Conservation (phyloP, 345 rosid genomes). For the Heritiera fomes region DNA sequence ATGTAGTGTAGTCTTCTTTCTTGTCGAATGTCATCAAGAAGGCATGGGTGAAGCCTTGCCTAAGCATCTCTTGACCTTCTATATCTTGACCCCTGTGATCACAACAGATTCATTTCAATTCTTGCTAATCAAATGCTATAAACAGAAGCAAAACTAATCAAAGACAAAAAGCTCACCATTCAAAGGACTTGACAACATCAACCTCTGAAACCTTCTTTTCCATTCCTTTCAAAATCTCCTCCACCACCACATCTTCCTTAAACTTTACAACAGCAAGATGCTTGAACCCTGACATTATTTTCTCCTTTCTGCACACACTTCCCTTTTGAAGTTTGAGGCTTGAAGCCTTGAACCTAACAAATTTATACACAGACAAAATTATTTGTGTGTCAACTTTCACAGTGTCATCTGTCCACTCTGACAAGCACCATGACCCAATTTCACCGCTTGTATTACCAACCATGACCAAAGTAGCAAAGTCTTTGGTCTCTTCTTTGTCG, state of each 20-base stretch:
- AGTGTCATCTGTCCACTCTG: conserved; percentile 32
- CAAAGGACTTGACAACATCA: conserved; percentile 82
- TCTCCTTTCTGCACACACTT: conserved; percentile 1
- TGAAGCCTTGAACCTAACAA: background rate
- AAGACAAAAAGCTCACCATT: conserved; percentile 49
- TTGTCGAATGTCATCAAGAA: conserved; percentile 75
- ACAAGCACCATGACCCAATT: conserved; percentile 21
- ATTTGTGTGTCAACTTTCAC: conserved; percentile 42
- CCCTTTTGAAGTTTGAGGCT: background rate
- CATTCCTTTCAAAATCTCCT: conserved; percentile 77
- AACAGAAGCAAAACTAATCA: background rate
- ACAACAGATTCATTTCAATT: background rate
- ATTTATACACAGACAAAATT: conserved; percentile 29
- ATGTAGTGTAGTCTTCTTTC: conserved; percentile 71
- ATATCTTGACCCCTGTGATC: conserved; percentile 72
- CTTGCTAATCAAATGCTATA: background rate
- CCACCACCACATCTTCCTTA: conserved; percentile 62
- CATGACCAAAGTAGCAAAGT: background rate
- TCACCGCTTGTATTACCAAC: conserved; percentile 23
- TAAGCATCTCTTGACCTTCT: conserved; percentile 85
- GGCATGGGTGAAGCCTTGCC: conserved; percentile 87
- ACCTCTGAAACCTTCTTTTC: conserved; percentile 73
- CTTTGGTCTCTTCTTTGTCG: conserved; percentile 23
- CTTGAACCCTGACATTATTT: conserved; percentile 63
- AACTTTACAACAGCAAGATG: conserved; percentile 88